phyloP scores from a whole-genome alignment of 1,139 yeast genomes.

The Torulaspora pretoriensis region DNA sequence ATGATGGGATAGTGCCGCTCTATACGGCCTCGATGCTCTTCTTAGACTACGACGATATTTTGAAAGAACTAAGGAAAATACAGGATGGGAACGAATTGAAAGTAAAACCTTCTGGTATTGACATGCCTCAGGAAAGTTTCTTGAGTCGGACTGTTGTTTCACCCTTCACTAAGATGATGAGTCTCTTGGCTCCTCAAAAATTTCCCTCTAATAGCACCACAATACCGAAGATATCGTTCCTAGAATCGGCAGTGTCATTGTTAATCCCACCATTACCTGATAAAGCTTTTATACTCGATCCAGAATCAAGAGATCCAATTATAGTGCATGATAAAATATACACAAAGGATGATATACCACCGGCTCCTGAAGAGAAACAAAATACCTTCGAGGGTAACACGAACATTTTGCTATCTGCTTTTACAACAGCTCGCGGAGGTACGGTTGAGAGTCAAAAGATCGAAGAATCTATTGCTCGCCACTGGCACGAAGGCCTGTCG shows the following conservation, averaged over 20 bases:
- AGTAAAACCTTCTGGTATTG: constrained; percentile 46
- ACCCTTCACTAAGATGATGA: constrained; percentile 33
- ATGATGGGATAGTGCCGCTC: constrained; percentile 89
- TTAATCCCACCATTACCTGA: constrained; percentile 87
- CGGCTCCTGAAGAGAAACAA: constrained; percentile 22
- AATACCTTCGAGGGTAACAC: constrained; percentile 18
- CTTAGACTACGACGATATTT: constrained; percentile 57
- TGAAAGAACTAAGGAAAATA: constrained; percentile 30
- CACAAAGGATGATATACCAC: constrained; percentile 61
- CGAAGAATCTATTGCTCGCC: constrained; percentile 82
- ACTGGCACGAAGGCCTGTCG: constrained; percentile 74
- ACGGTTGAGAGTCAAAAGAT: constrained; percentile 12
- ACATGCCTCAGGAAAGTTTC: constrained; percentile 15
- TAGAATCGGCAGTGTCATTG: constrained; percentile 79
- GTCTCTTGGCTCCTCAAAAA: constrained; percentile 33
- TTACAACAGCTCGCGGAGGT: constrained; percentile 19
- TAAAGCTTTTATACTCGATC: constrained; percentile 62
- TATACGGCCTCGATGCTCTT: constrained; percentile 80
- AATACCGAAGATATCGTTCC: constrained; percentile 66
- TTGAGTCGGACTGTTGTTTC: constrained; percentile 27
- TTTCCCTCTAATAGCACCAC: constrained; percentile 24
- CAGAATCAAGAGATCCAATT: constrained; percentile 44
- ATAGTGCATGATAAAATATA: constrained; percentile 82
- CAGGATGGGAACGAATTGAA: constrained; percentile 75
- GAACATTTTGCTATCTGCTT: constrained; percentile 26